Conservation (phyloP, 129 eudicot species). For the Chrysanthemum seticuspe region DNA sequence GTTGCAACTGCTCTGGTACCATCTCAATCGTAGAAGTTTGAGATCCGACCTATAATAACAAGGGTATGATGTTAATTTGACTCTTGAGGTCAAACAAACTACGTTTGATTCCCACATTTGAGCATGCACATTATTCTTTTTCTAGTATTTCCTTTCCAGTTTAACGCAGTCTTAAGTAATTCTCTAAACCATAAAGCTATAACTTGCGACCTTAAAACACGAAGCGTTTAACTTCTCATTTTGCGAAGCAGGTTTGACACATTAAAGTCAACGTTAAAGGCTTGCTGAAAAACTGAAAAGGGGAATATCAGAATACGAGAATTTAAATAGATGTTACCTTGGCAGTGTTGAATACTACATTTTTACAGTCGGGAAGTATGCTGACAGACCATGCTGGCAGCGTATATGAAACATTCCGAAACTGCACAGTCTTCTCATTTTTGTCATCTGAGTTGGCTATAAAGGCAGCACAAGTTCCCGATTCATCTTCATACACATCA, state of each 20-base stretch:
- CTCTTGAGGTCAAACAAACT: slow-evolving; percentile 19
- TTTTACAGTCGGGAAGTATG: slow-evolving; percentile 98
- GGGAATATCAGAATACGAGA: neutral
- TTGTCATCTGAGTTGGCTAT: slow-evolving; percentile 82
- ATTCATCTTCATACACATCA: slow-evolving; percentile 65
- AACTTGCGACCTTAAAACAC: neutral
- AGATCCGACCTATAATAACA: slow-evolving; percentile 58
- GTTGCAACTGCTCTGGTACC: slow-evolving; percentile 65
- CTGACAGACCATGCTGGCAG: slow-evolving; percentile 99
- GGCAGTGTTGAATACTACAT: slow-evolving; percentile 86
- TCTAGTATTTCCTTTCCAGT: neutral
- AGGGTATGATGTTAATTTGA: neutral
- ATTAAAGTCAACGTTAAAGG: slow-evolving; percentile 5
- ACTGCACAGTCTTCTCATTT: slow-evolving; percentile 57
- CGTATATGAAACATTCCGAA: slow-evolving; percentile 66
- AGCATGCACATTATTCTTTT: slow-evolving; percentile 5
- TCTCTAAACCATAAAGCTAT: neutral
- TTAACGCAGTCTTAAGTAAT: neutral
- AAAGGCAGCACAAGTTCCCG: slow-evolving; percentile 87
- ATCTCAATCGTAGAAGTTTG: slow-evolving; percentile 71
- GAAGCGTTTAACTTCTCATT: neutral
- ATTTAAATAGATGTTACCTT: slow-evolving; percentile 50
- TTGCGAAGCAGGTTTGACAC: slow-evolving; percentile 12
- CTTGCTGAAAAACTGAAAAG: neutral
- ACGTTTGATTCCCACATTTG: neutral